phyloP scores from a whole-genome alignment of 2,329 filamentous ascomycete genomes.

The Fusarium oxysporum region DNA sequence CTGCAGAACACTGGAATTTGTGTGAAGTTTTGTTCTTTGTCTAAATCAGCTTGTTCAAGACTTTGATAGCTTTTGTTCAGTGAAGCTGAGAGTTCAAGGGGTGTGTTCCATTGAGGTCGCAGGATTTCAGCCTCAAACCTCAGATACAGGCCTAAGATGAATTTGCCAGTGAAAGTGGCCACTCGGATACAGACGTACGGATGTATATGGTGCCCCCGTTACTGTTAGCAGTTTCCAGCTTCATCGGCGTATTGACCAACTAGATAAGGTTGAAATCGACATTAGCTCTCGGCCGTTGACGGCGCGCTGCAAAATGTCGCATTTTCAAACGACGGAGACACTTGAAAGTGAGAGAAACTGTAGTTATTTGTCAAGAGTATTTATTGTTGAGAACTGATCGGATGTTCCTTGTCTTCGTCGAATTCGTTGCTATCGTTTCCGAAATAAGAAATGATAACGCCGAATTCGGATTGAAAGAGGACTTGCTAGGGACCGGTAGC shows the following conservation, averaged over 20 bases:
- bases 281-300: fast-evolving
- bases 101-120: fast-evolving
- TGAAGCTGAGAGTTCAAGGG: fast-evolving
- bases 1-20: fast-evolving
- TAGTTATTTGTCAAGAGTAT: fast-evolving
- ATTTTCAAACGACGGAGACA: fast-evolving
- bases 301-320: fast-evolving
- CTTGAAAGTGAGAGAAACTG: not conserved
- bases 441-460: fast-evolving
- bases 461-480: fast-evolving
- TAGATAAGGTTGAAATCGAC: fast-evolving
- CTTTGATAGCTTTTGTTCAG: not conserved
- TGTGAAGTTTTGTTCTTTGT: not conserved
- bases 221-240: fast-evolving
- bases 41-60: not conserved
- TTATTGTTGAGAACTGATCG: fast-evolving
- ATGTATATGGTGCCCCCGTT: fast-evolving
- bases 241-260: fast-evolving
- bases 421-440: fast-evolving
- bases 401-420: fast-evolving
- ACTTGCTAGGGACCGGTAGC: fast-evolving
- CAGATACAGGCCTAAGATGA: too few relatives aligned
- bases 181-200: fast-evolving
- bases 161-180: fast-evolving
- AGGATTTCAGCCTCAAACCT: fast-evolving